phyloP scores from a whole-genome alignment of 345 rosid genomes.

The Schrenkiella parvula region DNA sequence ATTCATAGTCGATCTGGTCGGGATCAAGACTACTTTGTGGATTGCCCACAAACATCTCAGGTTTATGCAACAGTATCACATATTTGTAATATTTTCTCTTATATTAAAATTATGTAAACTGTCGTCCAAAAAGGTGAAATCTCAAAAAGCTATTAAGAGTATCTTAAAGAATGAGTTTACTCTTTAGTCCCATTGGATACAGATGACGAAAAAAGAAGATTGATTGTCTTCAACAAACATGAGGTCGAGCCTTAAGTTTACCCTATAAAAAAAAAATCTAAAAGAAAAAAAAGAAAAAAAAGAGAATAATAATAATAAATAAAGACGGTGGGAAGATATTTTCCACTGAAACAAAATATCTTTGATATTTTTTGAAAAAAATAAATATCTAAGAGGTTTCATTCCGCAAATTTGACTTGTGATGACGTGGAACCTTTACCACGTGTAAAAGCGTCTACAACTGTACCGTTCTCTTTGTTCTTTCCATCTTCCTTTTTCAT shows the following conservation, averaged over 20 bases:
- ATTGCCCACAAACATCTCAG: too few species aligned
- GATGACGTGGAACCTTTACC: slow-evolving; percentile 54
- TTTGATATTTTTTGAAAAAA: slow-evolving; percentile 5
- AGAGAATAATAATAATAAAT: not conserved
- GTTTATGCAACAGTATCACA: too few species aligned
- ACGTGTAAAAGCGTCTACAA: slow-evolving; percentile 74
- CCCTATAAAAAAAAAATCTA: not conserved
- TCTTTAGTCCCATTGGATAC: too few species aligned
- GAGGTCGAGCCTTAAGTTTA: not conserved
- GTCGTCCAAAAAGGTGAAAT: too few species aligned
- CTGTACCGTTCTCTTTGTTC: slow-evolving; percentile 43
- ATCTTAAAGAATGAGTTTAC: too few species aligned
- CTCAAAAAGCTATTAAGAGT: too few species aligned
- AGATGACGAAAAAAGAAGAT: not conserved
- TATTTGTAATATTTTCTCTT: too few species aligned
- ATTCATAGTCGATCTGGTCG: too few species aligned
- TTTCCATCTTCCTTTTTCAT: not conserved
- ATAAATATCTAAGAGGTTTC: slow-evolving; percentile 18
- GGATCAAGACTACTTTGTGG: too few species aligned
- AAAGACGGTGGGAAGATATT: slow-evolving; percentile 28
- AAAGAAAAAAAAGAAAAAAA: not conserved
- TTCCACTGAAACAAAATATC: slow-evolving; percentile 19
- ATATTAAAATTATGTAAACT: too few species aligned
- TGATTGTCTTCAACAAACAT: not conserved
- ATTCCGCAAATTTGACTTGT: not conserved